A percentile compares a stretch with the other conserved stretches of the same genome.
phyloP scores from a whole-genome alignment of 2,329 filamentous ascomycete genomes.

The Colletotrichum sp. region DNA sequence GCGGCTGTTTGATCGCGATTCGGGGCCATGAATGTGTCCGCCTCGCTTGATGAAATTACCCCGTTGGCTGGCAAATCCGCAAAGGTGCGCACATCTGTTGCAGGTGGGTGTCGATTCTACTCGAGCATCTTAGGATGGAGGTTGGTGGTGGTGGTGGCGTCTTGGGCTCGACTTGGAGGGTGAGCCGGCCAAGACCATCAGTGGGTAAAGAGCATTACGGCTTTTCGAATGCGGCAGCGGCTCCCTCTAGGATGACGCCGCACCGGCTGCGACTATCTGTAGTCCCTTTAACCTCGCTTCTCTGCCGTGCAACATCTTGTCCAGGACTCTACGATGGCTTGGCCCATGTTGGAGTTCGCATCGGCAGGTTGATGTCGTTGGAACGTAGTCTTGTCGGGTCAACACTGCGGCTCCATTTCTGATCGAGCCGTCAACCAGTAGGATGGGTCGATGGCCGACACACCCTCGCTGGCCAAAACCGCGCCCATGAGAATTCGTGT shows the following conservation, averaged over 20 bases:
- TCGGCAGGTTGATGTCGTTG: neutral
- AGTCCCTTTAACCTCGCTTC: neutral
- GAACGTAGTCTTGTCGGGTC: neutral
- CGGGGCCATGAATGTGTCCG: neutral
- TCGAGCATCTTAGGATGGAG: neutral
- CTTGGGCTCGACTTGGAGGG: neutral
- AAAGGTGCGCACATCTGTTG: neutral
- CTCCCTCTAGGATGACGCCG: neutral
- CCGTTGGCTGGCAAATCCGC: slow-evolving; percentile 11
- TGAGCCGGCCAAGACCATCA: neutral
- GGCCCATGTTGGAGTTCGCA: neutral
- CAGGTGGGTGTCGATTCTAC: neutral
- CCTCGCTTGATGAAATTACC: slow-evolving; percentile 5
- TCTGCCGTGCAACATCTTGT: neutral
- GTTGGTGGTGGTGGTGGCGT: neutral
- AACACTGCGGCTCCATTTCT: neutral
- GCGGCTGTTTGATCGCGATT: slow-evolving; percentile 16
- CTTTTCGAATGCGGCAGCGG: neutral
- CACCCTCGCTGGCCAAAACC: neutral
- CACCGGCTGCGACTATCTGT: neutral
- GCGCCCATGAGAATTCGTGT: neutral
- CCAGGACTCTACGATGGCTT: neutral
- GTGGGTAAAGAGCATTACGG: neutral
- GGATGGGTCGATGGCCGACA: neutral
- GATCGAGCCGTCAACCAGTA: neutral